Conservation (phyloP, 345 rosid genomes). For the Nasturtium officinale region DNA sequence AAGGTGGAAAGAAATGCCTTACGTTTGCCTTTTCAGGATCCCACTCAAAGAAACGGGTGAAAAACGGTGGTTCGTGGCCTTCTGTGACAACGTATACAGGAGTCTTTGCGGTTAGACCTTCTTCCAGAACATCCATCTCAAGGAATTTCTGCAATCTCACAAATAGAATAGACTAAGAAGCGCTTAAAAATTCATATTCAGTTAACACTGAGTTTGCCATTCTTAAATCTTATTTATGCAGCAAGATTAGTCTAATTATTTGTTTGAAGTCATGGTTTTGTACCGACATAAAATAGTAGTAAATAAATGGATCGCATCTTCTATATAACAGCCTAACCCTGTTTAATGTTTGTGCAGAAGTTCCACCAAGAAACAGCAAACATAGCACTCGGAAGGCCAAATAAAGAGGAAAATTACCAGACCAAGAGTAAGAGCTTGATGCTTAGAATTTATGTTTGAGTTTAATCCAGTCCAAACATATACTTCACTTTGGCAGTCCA, state of each 20-base stretch:
- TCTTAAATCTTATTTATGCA: too few relatives aligned
- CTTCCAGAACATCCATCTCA: conserved; percentile 55
- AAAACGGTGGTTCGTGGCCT: conserved; percentile 77
- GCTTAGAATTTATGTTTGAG: conserved; percentile 53
- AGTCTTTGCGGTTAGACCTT: conserved; percentile 57
- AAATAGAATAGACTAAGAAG: conserved; percentile 33
- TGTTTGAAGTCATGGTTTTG: background rate
- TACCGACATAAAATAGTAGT: too few relatives aligned
- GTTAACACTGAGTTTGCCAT: too few relatives aligned
- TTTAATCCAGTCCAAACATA: conserved; percentile 73
- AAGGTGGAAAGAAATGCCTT: conserved; percentile 42
- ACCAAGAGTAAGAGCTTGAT: conserved; percentile 61
- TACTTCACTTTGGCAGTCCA: conserved; percentile 68
- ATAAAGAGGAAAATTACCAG: conserved; percentile 48
- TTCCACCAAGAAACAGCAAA: background rate
- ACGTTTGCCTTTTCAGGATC: conserved; percentile 71
- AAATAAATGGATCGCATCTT: too few relatives aligned
- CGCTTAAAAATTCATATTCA: background rate
- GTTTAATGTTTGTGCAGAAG: background rate
- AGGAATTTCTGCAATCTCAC: conserved; percentile 65
- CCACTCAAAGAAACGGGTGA: conserved; percentile 82
- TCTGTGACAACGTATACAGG: conserved; percentile 71
- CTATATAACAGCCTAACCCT: conserved; percentile 7
- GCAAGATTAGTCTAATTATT: background rate
- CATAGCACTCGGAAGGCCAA: conserved; percentile 1